These are phyloP conservation scores for Hypoxylon fuscum DNA, from an alignment of 495 filamentous ascomycete genomes.

Conservation along the genomic window DNA sequence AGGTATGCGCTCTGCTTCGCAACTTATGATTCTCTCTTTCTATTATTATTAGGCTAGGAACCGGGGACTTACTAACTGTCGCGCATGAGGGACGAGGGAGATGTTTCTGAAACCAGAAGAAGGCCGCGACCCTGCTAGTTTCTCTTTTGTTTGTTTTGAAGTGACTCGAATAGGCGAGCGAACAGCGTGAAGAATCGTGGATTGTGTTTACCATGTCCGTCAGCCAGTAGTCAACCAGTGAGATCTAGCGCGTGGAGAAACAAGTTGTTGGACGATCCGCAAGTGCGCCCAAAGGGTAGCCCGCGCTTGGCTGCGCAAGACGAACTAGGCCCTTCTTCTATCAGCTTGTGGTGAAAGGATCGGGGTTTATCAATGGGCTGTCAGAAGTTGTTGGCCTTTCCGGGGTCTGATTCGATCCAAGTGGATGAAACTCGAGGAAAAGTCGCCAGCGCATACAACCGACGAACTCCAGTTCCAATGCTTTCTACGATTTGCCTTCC, in stretches of 20 bases:
- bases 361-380: constrained; percentile 33
- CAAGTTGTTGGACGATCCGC: constrained; percentile 47
- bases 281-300: constrained; percentile 41
- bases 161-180: constrained; percentile 41
- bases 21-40: constrained; percentile 16
- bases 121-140: constrained; percentile 32
- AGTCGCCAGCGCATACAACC: constrained; percentile 46
- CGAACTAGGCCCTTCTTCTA: constrained; percentile 32
- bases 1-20: constrained; percentile 10
- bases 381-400: constrained; percentile 41
- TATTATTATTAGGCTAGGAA: constrained; percentile 14
- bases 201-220: constrained; percentile 31
- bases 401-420: constrained; percentile 48
- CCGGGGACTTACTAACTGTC: constrained; percentile 4
- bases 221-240: constrained; percentile 35
- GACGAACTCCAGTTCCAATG: constrained; percentile 38
- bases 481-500: constrained; percentile 31
- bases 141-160: constrained; percentile 43
- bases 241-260: constrained; percentile 44
- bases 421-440: constrained; percentile 42
- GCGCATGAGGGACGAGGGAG: constrained; percentile 4
- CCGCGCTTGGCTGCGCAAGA: constrained; percentile 42
- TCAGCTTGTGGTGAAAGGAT: constrained; percentile 45
- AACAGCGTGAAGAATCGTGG: constrained; percentile 29
- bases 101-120: constrained; percentile 32